phyloP scores from a whole-genome alignment of 2,329 filamentous ascomycete genomes.

The Apiospora hydei region DNA sequence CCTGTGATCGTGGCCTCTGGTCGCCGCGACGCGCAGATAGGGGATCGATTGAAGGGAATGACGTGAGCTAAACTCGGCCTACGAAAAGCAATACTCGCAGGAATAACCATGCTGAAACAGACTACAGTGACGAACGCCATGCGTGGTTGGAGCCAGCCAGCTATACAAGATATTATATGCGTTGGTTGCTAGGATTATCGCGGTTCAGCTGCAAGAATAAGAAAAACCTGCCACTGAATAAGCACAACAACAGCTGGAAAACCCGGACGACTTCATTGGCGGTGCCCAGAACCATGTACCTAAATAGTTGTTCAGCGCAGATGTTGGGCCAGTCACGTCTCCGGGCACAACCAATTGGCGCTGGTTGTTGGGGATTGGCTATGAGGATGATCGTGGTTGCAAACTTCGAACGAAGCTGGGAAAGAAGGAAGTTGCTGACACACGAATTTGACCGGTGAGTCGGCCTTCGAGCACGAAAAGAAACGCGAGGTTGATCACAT shows the following conservation, averaged over 20 bases:
- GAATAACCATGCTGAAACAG: slow-evolving; percentile 12
- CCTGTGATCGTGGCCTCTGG: neutral
- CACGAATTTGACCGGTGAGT: neutral
- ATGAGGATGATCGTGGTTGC: neutral
- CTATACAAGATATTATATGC: slow-evolving; percentile 22
- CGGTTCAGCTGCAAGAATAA: slow-evolving; percentile 18
- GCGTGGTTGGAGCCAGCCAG: slow-evolving; percentile 22
- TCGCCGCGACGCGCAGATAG: neutral
- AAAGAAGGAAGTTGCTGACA: slow-evolving; percentile 13
- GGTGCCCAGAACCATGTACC: neutral
- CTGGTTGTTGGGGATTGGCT: neutral
- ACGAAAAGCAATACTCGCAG: slow-evolving; percentile 6
- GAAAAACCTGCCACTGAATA: slow-evolving; percentile 3
- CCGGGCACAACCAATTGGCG: neutral
- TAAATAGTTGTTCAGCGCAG: neutral
- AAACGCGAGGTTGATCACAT: neutral
- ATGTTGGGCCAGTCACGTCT: neutral
- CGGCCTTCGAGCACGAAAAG: neutral
- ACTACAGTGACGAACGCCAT: neutral
- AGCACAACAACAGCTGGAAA: neutral
- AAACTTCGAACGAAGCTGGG: neutral
- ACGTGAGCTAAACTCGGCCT: neutral
- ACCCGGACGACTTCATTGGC: neutral
- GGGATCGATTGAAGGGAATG: neutral
- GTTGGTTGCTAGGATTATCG: slow-evolving; percentile 25